Evolutionary conservation across 441 rosid genomes (phyloP).

Genomic region (Jatropha podagrica): DNA sequence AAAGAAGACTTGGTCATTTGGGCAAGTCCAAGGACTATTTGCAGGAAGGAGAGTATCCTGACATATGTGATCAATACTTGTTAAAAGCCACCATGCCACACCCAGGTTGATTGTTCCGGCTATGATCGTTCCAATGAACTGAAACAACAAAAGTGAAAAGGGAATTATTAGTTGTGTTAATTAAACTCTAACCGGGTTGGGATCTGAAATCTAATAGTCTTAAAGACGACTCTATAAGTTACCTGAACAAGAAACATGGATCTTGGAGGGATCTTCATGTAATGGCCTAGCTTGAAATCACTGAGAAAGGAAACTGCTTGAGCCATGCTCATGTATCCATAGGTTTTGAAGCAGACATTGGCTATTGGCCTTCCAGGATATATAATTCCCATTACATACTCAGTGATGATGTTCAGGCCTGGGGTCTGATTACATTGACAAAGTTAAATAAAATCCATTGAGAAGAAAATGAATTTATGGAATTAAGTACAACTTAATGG

Average conservation of each 20-base stretch:
- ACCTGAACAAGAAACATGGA: constrained; percentile 68
- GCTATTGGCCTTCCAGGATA: constrained; percentile 58
- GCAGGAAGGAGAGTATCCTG: constrained; percentile 56
- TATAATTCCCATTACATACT: constrained; percentile 49
- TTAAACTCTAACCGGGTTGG: too few species aligned
- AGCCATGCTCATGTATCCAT: constrained; percentile 65
- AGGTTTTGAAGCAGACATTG: constrained; percentile 60
- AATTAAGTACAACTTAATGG: neutral
- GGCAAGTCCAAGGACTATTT: constrained; percentile 88
- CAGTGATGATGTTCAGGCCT: constrained; percentile 57
- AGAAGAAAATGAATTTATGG: neutral
- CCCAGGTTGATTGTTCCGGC: constrained; percentile 58
- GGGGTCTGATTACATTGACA: constrained; percentile 39
- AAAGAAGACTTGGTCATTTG: constrained; percentile 65
- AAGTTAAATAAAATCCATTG: neutral
- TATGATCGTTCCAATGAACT: constrained; percentile 61
- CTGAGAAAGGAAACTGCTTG: constrained; percentile 56
- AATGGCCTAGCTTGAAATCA: constrained; percentile 67
- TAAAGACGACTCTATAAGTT: neutral
- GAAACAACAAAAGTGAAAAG: neutral
- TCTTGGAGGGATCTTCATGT: constrained; percentile 72
- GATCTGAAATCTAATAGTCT: too few species aligned
- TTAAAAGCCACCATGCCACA: constrained; percentile 76
- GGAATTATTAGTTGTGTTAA: too few species aligned
- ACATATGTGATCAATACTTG: constrained; percentile 59